These are phyloP conservation scores for Diaporthe amygdali DNA, from an alignment of 2,329 filamentous ascomycete genomes.

Conservation along the genomic window DNA sequence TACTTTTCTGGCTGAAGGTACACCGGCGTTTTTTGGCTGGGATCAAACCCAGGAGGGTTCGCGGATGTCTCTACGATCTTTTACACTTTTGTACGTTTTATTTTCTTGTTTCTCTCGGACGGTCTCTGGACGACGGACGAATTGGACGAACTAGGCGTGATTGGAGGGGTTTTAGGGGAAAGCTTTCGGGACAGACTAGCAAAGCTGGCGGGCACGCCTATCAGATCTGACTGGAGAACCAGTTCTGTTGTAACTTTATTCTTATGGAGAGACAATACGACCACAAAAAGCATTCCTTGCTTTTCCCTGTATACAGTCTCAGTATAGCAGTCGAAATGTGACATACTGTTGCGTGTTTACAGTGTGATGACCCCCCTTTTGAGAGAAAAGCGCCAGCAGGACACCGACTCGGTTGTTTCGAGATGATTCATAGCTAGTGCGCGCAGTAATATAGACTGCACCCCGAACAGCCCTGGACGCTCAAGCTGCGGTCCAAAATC, in stretches of 20 bases:
- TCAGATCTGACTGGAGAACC: slow-evolving; percentile 1
- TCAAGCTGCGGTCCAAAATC: neutral
- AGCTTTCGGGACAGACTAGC: neutral
- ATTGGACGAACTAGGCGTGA: neutral
- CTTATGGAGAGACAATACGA: neutral
- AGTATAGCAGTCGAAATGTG: neutral
- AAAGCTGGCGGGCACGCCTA: neutral
- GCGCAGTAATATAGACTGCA: neutral
- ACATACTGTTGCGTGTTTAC: neutral
- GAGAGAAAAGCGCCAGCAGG: too few species aligned
- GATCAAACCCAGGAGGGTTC: slow-evolving; percentile 19
- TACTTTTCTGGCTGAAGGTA: slow-evolving; percentile 7
- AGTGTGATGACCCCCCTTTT: neutral
- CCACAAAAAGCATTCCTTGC: neutral
- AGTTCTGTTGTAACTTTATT: slow-evolving; percentile 16
- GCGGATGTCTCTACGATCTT: slow-evolving; percentile 22
- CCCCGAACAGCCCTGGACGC: neutral
- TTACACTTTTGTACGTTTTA: slow-evolving; percentile 16
- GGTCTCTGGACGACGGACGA: slow-evolving; percentile 13
- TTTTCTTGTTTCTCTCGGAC: neutral
- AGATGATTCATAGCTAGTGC: neutral
- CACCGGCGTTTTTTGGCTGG: slow-evolving; percentile 20
- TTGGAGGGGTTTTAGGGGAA: neutral
- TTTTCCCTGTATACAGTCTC: neutral
- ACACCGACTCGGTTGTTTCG: neutral